Evolutionary conservation across 176 grass and related monocot species (phyloP).

Genomic region (Microstegium vimineum): DNA sequence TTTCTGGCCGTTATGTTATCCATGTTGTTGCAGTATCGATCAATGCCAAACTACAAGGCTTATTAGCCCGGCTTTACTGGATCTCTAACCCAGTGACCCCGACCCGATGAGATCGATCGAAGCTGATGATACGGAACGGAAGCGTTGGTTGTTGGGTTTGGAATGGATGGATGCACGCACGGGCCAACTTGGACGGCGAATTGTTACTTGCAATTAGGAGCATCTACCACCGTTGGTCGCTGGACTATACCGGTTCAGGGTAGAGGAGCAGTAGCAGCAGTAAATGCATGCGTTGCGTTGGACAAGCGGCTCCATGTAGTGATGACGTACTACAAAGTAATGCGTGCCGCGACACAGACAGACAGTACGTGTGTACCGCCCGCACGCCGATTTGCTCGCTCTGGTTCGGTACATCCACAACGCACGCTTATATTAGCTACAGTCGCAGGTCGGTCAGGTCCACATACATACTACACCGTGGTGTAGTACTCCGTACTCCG

Average conservation of each 20-base stretch:
- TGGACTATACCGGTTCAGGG: no score
- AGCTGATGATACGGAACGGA: neutral
- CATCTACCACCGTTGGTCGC: no score
- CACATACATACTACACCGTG: no score
- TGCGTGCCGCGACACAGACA: constrained; percentile 7
- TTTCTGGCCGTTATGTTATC: neutral
- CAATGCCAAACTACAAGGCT: neutral
- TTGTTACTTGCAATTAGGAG: constrained; percentile 21
- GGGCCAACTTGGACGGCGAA: constrained; percentile 15
- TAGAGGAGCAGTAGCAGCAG: neutral
- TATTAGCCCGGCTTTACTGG: neutral
- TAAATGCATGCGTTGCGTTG: constrained; percentile 1
- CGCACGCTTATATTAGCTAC: neutral
- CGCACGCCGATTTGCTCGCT: neutral
- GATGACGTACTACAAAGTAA: constrained; percentile 16
- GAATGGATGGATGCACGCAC: neutral
- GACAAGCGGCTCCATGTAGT: neutral
- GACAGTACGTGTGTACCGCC: constrained; percentile 20
- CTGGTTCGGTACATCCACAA: neutral
- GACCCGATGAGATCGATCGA: no score
- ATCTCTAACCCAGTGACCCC: no score
- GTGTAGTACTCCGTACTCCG: no score
- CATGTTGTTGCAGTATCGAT: no score
- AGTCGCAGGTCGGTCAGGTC: neutral
- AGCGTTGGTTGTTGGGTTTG: neutral